Percentiles rank a stretch among this genome's conserved stretches.
phyloP scores from a whole-genome alignment of 2,329 filamentous ascomycete genomes.

The Aspergillus ruber region DNA sequence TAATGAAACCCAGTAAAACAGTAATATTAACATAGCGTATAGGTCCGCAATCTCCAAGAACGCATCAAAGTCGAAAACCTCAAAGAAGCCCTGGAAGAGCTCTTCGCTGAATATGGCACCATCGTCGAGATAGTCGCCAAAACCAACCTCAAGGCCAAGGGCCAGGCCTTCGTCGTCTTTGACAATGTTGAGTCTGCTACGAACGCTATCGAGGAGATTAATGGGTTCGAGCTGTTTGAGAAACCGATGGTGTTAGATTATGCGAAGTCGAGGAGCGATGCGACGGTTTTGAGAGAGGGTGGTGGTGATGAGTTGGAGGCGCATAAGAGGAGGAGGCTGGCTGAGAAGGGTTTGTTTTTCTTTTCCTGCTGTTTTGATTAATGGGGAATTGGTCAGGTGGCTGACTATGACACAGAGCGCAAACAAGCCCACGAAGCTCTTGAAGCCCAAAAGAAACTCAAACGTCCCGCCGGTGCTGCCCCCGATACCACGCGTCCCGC shows the following conservation, averaged over 20 bases:
- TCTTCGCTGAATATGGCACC: slow-evolving; percentile 85
- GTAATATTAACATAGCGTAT: slow-evolving; percentile 7
- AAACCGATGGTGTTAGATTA: slow-evolving; percentile 82
- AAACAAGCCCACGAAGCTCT: slow-evolving; percentile 78
- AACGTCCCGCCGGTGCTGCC: slow-evolving; percentile 52
- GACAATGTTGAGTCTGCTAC: slow-evolving; percentile 72
- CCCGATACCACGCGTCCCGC: slow-evolving; percentile 49
- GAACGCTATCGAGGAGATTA: slow-evolving; percentile 77
- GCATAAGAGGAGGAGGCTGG: slow-evolving; percentile 76
- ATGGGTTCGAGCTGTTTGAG: slow-evolving; percentile 88
- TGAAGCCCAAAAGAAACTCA: slow-evolving; percentile 70
- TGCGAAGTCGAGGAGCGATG: slow-evolving; percentile 79
- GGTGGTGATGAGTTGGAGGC: slow-evolving; percentile 73
- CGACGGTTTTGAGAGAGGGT: slow-evolving; percentile 69
- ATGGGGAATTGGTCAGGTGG: background rate
- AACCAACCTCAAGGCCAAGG: slow-evolving; percentile 84
- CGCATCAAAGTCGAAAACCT: slow-evolving; percentile 75
- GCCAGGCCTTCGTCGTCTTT: slow-evolving; percentile 92
- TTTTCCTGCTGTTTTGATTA: slow-evolving; percentile 5
- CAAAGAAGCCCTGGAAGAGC: slow-evolving; percentile 62
- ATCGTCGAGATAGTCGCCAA: slow-evolving; percentile 82
- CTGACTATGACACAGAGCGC: slow-evolving; percentile 45
- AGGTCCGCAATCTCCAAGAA: slow-evolving; percentile 82
- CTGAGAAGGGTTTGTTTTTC: slow-evolving; percentile 68
- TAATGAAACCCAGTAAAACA: slow-evolving; percentile 2